Conservation (phyloP, 2,329 filamentous ascomycete species). For the Fusarium sp. region DNA sequence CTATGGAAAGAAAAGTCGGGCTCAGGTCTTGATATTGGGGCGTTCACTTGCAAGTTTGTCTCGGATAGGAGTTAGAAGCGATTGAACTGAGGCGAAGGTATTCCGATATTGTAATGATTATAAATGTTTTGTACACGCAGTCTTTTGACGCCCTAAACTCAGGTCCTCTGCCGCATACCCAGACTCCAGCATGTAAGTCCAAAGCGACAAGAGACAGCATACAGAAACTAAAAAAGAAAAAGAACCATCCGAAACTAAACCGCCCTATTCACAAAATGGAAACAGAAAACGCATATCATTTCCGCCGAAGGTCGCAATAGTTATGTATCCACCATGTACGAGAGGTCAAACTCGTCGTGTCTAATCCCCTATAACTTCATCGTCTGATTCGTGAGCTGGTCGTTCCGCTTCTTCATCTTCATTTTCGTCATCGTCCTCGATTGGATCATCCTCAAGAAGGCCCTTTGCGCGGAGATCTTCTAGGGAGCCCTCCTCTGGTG, state of each 20-base stretch:
- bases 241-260: conserved; percentile 2
- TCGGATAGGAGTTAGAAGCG: background rate
- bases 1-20: background rate
- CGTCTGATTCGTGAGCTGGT: conserved; percentile 55
- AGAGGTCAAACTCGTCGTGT: conserved; percentile 7
- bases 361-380: conserved; percentile 61
- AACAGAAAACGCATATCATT: conserved; percentile 25
- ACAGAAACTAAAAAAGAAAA: conserved; percentile 27
- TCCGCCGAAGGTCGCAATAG: conserved; percentile 21
- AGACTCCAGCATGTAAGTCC: conserved; percentile 38
- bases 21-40: background rate
- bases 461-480: conserved; percentile 69
- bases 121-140: conserved; percentile 27
- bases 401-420: conserved; percentile 46
- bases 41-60: conserved; percentile 3
- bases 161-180: conserved; percentile 36
- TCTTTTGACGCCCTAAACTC: conserved; percentile 33
- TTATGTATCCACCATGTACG: conserved; percentile 25
- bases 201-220: conserved; percentile 27
- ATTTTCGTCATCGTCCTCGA: conserved; percentile 53
- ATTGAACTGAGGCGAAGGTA: conserved; percentile 7
- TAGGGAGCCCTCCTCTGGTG: conserved; percentile 68
- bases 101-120: conserved; percentile 16
- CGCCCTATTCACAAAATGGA: conserved; percentile 10
- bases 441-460: conserved; percentile 64